Base-by-base conservation (phyloP, 164 flowering plant species). In the Stephania japonica region DNA sequence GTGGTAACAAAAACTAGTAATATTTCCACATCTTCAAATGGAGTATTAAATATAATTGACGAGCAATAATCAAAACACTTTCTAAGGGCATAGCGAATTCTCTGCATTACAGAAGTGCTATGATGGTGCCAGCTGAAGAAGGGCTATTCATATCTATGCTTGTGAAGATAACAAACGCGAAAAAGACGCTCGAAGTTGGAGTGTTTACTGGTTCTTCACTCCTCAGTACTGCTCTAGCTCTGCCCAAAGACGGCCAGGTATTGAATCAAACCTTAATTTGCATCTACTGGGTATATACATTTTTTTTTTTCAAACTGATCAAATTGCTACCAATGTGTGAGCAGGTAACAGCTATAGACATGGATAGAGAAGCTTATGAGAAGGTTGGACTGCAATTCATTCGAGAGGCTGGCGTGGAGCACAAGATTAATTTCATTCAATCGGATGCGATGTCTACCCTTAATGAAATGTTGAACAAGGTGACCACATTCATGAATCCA, bases 171-270 rank as follows among this genome's bases (percentile, higher is more conserved):
- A 86, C 87, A 72, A 85, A 85, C 65, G 88, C 90, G 32, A 88
- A 84, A 77, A 86, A 86, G 74, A 86, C 90, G 65, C 86, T 87
- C 83, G 90, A 87, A 77, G 83, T 87, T 47, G 90, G 90, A 5
- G 90, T 87, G 24, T 87, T 81, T 82, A 87, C 90, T 1, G 90
- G 90, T 68, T 87, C 84, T 67, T 87, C 90, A 71, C 90, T 87
- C 66, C 84, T 87, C 13, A 85, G 87, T 69, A 87, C 90, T 12
- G 90, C 90, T 32, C 89, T 87, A 32, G 87, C 90, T 21, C 81
- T 87, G 42, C 90, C 90, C 14, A 84, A 87, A 0, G 90, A 86
- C 47, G 90, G 90, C 44, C 85, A 84, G 85, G 90, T 87, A 27
- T 67, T 43, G 24, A 42, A 41, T 14, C 27, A 26, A 67, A 10